A percentile compares a stretch with the other conserved stretches of the same genome.
phyloP scores from a whole-genome alignment of 2,329 filamentous ascomycete species.

The Lasiodiplodia gonubiensis region DNA sequence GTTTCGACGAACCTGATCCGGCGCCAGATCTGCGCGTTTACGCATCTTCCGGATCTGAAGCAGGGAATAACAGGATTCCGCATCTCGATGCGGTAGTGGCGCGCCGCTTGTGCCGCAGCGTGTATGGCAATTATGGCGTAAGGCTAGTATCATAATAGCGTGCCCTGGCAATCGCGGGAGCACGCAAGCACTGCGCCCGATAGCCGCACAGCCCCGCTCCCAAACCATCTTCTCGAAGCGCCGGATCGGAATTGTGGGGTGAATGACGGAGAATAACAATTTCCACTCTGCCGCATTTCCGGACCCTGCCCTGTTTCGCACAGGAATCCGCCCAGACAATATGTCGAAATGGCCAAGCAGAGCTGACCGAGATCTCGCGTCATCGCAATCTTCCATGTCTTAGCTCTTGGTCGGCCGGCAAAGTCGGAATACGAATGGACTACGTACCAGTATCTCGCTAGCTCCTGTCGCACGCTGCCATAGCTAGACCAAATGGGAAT shows the following conservation, averaged over 20 bases:
- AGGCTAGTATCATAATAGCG: constrained; percentile 24
- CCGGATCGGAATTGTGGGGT: not conserved
- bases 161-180: constrained; percentile 7
- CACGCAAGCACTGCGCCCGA: constrained; percentile 11
- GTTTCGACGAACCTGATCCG: not conserved
- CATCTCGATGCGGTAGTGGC: not conserved
- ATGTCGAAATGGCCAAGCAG: not conserved
- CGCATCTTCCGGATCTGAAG: constrained; percentile 14
- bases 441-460: not conserved
- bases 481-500: not conserved
- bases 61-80: constrained; percentile 21
- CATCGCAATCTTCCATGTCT: constrained; percentile 15
- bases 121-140: constrained; percentile 21
- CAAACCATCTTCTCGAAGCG: not conserved
- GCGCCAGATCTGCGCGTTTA: constrained; percentile 14
- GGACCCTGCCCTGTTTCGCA: not conserved
- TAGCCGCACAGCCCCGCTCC: not conserved
- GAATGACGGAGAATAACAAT: not conserved
- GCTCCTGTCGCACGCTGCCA: not conserved
- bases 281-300: not conserved
- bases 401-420: constrained; percentile 3
- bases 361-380: not conserved
- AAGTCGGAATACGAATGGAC: constrained; percentile 15
- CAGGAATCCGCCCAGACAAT: not conserved
- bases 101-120: constrained; percentile 1